Conservation (phyloP, 2,329 filamentous ascomycete species). For the Xylariaceae sp. region DNA sequence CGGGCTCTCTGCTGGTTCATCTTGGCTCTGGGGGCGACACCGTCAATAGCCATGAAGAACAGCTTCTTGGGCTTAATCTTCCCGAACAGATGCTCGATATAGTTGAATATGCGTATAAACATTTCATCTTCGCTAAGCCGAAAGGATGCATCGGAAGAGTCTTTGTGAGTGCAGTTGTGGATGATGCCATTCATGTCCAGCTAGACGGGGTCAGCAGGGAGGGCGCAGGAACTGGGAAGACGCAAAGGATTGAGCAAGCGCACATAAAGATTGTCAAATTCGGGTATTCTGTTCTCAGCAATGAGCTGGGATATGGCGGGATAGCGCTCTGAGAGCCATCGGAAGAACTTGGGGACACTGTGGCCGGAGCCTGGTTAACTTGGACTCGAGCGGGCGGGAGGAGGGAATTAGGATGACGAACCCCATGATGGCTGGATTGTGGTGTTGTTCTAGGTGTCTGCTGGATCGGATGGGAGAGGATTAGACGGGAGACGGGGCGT, state of each 20-base stretch:
- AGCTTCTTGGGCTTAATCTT: conserved; percentile 98
- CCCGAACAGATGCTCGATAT: conserved; percentile 96
- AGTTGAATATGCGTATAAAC: conserved; percentile 99
- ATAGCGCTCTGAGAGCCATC: conserved; percentile 99
- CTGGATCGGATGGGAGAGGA: background rate
- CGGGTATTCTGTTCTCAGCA: conserved; percentile 95
- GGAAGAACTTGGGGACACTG: conserved; percentile 83
- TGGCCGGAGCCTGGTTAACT: conserved; percentile 14
- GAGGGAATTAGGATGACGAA: conserved; percentile 10
- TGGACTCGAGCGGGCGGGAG: background rate
- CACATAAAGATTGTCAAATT: conserved; percentile 95
- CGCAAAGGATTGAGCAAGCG: conserved; percentile 29
- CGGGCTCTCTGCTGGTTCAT: conserved; percentile 99
- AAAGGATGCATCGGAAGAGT: conserved; percentile 85
- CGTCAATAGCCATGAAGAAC: conserved; percentile 99
- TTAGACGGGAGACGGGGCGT: conserved; percentile 1
- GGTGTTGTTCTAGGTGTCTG: background rate
- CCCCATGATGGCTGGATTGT: conserved; percentile 22
- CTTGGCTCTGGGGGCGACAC: conserved; percentile 94
- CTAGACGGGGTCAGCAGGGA: conserved; percentile 37
- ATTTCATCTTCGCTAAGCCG: conserved; percentile 96
- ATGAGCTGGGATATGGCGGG: conserved; percentile 97
- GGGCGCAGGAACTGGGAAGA: conserved; percentile 14
- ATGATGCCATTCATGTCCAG: conserved; percentile 99
- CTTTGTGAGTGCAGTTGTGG: conserved; percentile 98